phyloP scores from a whole-genome alignment of 371 early-diverging fungal genomes.

The Zychaea mexicana region DNA sequence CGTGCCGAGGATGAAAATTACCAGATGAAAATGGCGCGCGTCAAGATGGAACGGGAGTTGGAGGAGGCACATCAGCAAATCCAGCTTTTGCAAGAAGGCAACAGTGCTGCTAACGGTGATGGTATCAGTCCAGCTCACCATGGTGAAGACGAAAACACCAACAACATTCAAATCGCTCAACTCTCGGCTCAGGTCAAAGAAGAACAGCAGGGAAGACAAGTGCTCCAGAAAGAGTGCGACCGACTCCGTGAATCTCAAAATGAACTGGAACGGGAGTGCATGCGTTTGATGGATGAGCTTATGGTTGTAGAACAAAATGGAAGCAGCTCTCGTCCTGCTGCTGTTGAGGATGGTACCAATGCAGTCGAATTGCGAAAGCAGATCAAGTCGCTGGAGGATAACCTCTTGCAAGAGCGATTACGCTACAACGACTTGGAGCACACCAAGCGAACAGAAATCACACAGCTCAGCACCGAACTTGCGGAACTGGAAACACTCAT shows the following conservation, averaged over 20 bases:
- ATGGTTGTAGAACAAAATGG: constrained; percentile 25
- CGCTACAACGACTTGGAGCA: constrained; percentile 56
- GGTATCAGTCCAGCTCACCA: no score
- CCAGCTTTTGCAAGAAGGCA: constrained; percentile 40
- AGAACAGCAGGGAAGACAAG: constrained; percentile 34
- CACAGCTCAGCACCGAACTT: constrained; percentile 64
- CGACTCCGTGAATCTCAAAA: constrained; percentile 59
- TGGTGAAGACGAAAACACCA: constrained; percentile 19
- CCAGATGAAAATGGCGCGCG: constrained; percentile 33
- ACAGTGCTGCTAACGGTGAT: constrained; percentile 10
- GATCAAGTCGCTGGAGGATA: constrained; percentile 47
- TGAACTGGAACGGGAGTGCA: constrained; percentile 71
- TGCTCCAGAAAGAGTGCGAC: constrained; percentile 48
- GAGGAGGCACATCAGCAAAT: constrained; percentile 15
- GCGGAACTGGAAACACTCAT: constrained; percentile 68
- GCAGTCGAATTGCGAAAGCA: constrained; percentile 27
- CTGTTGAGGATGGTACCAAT: neutral
- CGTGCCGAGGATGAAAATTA: constrained; percentile 42
- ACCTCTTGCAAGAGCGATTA: constrained; percentile 44
- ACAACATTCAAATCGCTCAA: constrained; percentile 21
- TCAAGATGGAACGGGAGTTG: constrained; percentile 25
- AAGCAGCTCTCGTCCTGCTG: neutral
- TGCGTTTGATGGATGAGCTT: constrained; percentile 75
- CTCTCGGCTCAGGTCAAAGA: neutral
- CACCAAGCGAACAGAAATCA: constrained; percentile 56